A percentile compares a stretch with the other conserved stretches of the same genome.
phyloP scores from a whole-genome alignment of 495 filamentous ascomycete genomes.

The Xylaria curta region DNA sequence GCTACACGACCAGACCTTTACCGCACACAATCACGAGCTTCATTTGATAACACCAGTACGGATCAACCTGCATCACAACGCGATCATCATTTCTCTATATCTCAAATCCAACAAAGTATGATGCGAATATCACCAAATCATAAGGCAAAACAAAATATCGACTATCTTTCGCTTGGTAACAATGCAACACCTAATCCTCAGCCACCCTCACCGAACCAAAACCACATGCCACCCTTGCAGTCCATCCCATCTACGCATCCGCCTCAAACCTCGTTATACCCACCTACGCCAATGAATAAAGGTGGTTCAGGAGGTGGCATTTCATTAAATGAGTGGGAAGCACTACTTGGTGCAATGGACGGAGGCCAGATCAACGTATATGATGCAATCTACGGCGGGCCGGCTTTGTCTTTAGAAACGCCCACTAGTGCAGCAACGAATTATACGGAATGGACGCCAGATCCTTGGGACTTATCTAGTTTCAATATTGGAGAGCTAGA shows the following conservation, averaged over 20 bases:
- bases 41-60: constrained; percentile 43
- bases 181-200: constrained; percentile 39
- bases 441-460: constrained; percentile 57
- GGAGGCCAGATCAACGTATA: constrained; percentile 80
- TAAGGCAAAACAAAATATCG: constrained; percentile 43
- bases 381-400: constrained; percentile 81
- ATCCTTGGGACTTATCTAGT: constrained; percentile 59
- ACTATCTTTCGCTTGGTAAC: constrained; percentile 48
- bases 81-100: constrained; percentile 53
- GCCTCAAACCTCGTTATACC: constrained; percentile 35
- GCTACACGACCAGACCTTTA: constrained; percentile 38
- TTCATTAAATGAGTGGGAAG: constrained; percentile 77
- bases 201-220: constrained; percentile 44
- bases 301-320: constrained; percentile 45
- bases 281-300: constrained; percentile 42
- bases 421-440: constrained; percentile 39
- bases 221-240: constrained; percentile 42
- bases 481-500: constrained; percentile 56
- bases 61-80: constrained; percentile 44
- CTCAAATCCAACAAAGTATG: constrained; percentile 47
- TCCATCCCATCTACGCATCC: constrained; percentile 32
- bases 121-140: constrained; percentile 46
- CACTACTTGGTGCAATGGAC: constrained; percentile 77
- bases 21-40: constrained; percentile 45
- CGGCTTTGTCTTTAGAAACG: constrained; percentile 54